Evolutionary conservation across 805 yeast genomes (phyloP).

Genomic region (Komagataella phaffii): DNA sequence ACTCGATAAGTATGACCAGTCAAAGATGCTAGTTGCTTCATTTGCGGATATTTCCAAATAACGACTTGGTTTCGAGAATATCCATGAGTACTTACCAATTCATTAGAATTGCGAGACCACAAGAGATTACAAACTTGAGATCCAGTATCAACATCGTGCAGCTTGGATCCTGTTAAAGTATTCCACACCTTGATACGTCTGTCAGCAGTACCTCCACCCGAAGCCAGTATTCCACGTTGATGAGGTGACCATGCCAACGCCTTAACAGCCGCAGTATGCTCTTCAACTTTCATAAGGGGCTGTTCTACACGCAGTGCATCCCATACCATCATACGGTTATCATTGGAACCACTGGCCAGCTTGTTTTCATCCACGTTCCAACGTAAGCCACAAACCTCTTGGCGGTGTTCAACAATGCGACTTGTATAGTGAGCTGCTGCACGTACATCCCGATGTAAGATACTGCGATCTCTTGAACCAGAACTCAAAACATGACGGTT

Average conservation of each 20-base stretch:
- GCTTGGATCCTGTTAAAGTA: conserved; percentile 59
- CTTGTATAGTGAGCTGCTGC: conserved; percentile 71
- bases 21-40: conserved; percentile 87
- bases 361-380: conserved; percentile 91
- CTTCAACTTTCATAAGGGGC: conserved; percentile 65
- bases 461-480: conserved; percentile 77
- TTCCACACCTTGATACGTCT: conserved; percentile 87
- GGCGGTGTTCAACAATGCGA: conserved; percentile 63
- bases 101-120: conserved; percentile 90
- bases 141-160: conserved; percentile 84
- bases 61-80: conserved; percentile 82
- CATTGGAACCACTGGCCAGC: conserved; percentile 93
- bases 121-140: conserved; percentile 90
- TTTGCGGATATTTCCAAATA: conserved; percentile 86
- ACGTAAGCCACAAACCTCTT: conserved; percentile 91
- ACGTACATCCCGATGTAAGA: conserved; percentile 85
- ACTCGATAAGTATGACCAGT: conserved; percentile 94
- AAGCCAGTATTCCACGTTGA: conserved; percentile 82
- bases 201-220: conserved; percentile 97
- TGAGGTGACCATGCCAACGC: conserved; percentile 98
- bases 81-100: conserved; percentile 90
- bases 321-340: conserved; percentile 79
- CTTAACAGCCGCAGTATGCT: conserved; percentile 91
- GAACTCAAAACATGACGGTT: conserved; percentile 79
- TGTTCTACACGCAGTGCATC: conserved; percentile 51